Conservation (phyloP, 2,329 filamentous ascomycete species). For the Trichophyton benhamiae region DNA sequence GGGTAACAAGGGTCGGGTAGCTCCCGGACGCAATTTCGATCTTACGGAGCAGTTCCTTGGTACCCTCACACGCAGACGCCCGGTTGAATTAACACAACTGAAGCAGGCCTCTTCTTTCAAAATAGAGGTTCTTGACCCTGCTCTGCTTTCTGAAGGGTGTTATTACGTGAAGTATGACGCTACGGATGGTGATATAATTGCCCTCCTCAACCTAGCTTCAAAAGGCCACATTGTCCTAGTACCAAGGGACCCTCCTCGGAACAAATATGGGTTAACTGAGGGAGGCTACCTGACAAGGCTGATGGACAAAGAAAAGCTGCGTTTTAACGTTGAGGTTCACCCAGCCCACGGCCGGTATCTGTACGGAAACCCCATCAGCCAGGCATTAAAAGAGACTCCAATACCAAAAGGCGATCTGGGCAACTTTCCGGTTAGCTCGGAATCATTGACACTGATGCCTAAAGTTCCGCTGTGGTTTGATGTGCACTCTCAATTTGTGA, state of each 20-base stretch:
- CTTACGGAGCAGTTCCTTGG: conserved; percentile 32
- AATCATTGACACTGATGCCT: conserved; percentile 9
- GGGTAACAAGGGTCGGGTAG: conserved; percentile 28
- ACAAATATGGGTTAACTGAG: conserved; percentile 37
- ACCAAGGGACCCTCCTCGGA: conserved; percentile 30
- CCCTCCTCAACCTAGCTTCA: conserved; percentile 31
- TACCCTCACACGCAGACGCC: conserved; percentile 29
- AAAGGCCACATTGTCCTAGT: conserved; percentile 25
- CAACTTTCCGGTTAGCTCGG: neutral
- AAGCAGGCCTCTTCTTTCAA: conserved; percentile 34
- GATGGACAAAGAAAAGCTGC: conserved; percentile 34
- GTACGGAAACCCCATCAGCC: conserved; percentile 28
- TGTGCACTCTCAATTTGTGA: conserved; percentile 31
- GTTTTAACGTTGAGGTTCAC: conserved; percentile 31
- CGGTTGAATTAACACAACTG: conserved; percentile 30
- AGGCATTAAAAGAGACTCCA: conserved; percentile 13
- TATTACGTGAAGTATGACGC: conserved; percentile 26
- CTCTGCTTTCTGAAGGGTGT: conserved; percentile 23
- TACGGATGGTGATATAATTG: conserved; percentile 34
- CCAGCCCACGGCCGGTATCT: conserved; percentile 27
- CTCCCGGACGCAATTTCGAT: conserved; percentile 34
- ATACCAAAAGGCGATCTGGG: conserved; percentile 20
- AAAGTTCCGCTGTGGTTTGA: conserved; percentile 39
- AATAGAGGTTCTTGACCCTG: conserved; percentile 28
- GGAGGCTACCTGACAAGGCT: conserved; percentile 35